A percentile compares a stretch with the other conserved stretches of the same genome.
These are phyloP conservation scores for Fraxinus velutina DNA, from an alignment of 305 asterid genomes.

Conservation along the genomic window DNA sequence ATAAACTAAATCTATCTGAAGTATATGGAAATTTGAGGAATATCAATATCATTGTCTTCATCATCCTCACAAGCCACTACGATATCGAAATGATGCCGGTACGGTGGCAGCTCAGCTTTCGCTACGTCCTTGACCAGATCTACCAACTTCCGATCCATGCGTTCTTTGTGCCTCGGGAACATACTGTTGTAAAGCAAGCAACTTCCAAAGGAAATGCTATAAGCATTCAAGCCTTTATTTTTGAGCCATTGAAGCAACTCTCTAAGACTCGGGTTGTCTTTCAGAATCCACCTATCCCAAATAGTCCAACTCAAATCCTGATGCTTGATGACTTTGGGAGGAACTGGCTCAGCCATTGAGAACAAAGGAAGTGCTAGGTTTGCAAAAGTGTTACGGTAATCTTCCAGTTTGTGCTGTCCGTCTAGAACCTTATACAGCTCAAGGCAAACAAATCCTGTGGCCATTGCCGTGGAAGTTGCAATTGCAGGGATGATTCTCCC, in stretches of 20 bases:
- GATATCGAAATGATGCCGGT: constrained; percentile 44
- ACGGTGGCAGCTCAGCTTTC: constrained; percentile 44
- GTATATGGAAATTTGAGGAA: constrained; percentile 52
- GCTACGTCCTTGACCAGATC: constrained; percentile 47
- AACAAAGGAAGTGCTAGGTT: constrained; percentile 55
- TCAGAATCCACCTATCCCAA: constrained; percentile 56
- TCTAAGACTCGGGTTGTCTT: constrained; percentile 42
- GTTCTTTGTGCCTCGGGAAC: constrained; percentile 51
- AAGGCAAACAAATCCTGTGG: constrained; percentile 57
- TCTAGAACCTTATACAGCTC: constrained; percentile 51
- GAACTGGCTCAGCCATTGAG: constrained; percentile 62
- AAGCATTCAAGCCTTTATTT: constrained; percentile 45
- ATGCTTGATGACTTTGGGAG: constrained; percentile 47
- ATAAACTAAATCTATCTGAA: constrained; percentile 34
- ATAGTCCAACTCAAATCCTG: constrained; percentile 55
- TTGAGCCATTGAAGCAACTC: constrained; percentile 52
- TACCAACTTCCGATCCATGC: constrained; percentile 47
- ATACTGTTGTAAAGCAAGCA: constrained; percentile 53
- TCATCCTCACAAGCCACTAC: constrained; percentile 63
- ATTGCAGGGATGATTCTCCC: constrained; percentile 61
- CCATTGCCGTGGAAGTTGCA: constrained; percentile 64
- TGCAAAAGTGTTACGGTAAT: constrained; percentile 54
- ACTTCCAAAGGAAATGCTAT: constrained; percentile 54
- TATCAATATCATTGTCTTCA: constrained; percentile 50
- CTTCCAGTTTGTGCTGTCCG: constrained; percentile 49